A percentile compares a stretch with the other conserved stretches of the same genome.
Conservation (phyloP, 2,329 filamentous ascomycete species). For the Pseudogymnoascus destructans region DNA sequence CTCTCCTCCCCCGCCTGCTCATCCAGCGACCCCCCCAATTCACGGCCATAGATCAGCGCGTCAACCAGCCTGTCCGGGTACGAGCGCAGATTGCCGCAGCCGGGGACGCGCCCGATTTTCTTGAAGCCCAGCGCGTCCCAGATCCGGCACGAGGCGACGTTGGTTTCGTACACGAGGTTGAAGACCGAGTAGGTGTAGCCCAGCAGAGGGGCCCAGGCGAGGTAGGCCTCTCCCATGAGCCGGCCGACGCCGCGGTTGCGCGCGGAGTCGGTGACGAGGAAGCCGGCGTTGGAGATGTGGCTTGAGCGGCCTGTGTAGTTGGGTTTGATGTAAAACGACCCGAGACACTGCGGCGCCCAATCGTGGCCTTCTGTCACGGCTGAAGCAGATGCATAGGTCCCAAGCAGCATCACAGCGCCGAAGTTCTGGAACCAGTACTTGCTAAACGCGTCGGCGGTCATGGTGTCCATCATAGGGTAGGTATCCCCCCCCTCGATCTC, state of each 20-base stretch:
- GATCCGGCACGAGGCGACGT: conserved; percentile 56
- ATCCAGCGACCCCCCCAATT: conserved; percentile 47
- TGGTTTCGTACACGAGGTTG: conserved; percentile 64
- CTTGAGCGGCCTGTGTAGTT: conserved; percentile 63
- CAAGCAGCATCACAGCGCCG: conserved; percentile 56
- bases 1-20: conserved; percentile 87
- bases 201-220: conserved; percentile 44
- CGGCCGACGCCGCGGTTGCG: conserved; percentile 43
- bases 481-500: conserved; percentile 64
- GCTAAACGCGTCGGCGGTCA: conserved; percentile 48
- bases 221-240: conserved; percentile 42
- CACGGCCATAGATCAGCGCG: conserved; percentile 50
- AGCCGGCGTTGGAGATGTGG: conserved; percentile 57
- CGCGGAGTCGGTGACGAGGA: conserved; percentile 41
- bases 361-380: conserved; percentile 38
- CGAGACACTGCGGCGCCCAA: conserved; percentile 54
- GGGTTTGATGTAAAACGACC: conserved; percentile 61
- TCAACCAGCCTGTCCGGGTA: conserved; percentile 40
- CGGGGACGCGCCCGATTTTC: conserved; percentile 52
- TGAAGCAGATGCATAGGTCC: conserved; percentile 43
- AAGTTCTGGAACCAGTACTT: conserved; percentile 65
- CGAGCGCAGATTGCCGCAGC: conserved; percentile 39
- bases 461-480: conserved; percentile 54
- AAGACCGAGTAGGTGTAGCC: conserved; percentile 64
- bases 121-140: conserved; percentile 67